These are phyloP conservation scores for Starmerella kuoi DNA, from an alignment of 805 yeast species.

Conservation along the genomic window DNA sequence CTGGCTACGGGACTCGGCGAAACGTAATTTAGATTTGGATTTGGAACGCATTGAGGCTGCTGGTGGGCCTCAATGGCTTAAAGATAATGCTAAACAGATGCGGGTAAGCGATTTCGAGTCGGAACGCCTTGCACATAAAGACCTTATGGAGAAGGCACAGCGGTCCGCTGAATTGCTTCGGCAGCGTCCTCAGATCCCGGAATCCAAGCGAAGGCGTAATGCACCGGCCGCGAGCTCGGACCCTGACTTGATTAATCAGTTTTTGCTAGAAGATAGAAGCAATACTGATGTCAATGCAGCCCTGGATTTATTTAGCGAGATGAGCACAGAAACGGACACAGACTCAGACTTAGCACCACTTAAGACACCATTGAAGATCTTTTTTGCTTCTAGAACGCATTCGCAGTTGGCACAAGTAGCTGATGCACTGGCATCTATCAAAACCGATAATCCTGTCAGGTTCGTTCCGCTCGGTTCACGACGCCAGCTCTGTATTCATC, in stretches of 20 bases:
- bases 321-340: background rate
- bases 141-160: conserved; percentile 12
- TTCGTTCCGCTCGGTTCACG: conserved; percentile 70
- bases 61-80: conserved; percentile 64
- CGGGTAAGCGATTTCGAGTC: conserved; percentile 17
- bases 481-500: conserved; percentile 71
- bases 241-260: background rate
- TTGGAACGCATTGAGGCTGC: conserved; percentile 29
- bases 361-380: conserved; percentile 39
- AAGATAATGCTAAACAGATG: conserved; percentile 29
- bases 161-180: too few relatives aligned
- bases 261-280: conserved; percentile 11
- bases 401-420: conserved; percentile 77
- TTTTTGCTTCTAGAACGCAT: conserved; percentile 77
- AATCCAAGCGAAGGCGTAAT: background rate
- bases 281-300: conserved; percentile 1
- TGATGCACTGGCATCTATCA: conserved; percentile 50
- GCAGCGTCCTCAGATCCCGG: background rate
- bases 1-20: conserved; percentile 51
- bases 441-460: conserved; percentile 53
- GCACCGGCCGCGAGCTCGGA: background rate
- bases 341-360: conserved; percentile 5
- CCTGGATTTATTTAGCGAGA: background rate
- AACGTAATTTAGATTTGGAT: conserved; percentile 15
- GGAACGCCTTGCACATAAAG: conserved; percentile 24